Base-by-base conservation (phyloP, 1,284 basidiomycete species). In the Dichomitus squalens region DNA sequence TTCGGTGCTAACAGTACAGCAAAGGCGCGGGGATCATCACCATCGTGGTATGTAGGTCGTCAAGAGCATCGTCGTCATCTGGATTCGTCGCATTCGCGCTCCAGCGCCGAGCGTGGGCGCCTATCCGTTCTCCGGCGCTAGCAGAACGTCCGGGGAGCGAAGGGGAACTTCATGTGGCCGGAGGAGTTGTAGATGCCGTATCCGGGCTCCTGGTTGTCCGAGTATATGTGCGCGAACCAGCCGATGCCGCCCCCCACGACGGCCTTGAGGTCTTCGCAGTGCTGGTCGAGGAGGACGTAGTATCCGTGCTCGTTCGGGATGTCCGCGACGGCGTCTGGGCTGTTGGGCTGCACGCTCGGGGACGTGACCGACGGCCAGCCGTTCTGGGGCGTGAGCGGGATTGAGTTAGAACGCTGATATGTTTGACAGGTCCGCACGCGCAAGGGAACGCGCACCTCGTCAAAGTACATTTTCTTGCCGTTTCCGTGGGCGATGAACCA, bases 181-280 rank as follows among this genome's bases (percentile, higher is more conserved):
- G 74, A 68, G 1, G 46, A 60, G 47, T 79, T 72, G 66, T 86
- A 86, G 50, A 88, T 81, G 3, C 86, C 87, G 64, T 88, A 89
- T 18, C 87, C 87, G 27, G 83, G 82, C 64, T 87, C 86, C 69
- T 83, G 78, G 57, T 71, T 61, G 65, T 90, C 87, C 2, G 83
- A 83, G 66, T 88, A 91, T 48, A 90, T 85, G 66, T 91, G 89
- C 46, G 85, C 85, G 67, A 92, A 92, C 90, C 90, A 92, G 11
- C 89, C 90, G 21, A 91, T 74, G 27, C 87, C 86, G 16, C 87
- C 87, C 4, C 79, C 78, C 9, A 77, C 72, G 25, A 82, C 79
- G 0, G 64, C 66, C 72, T 90, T 90, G 65, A 90, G 76, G 65
- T 83, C 77, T 9, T 73, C 65, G 64, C 89, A 91, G 56, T 86